phyloP scores from a whole-genome alignment of 305 asterid species.

The Rubia occidens region DNA sequence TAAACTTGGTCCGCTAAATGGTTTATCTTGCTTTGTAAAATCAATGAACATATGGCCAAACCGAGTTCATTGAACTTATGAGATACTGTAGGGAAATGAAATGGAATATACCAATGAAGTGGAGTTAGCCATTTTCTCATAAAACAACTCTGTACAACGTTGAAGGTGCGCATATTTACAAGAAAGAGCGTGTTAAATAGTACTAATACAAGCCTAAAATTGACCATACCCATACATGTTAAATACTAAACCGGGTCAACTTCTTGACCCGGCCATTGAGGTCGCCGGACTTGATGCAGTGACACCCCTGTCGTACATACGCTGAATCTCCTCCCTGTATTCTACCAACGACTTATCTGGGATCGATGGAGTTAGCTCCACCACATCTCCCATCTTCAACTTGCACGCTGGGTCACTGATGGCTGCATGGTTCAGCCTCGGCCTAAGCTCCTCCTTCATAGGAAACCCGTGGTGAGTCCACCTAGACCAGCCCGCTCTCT shows the following conservation, averaged over 20 bases:
- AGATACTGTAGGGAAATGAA: no score
- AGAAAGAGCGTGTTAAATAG: neutral
- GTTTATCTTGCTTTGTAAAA: neutral
- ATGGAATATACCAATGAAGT: neutral
- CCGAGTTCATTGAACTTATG: no score
- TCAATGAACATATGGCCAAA: neutral
- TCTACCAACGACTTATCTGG: slow-evolving; percentile 66
- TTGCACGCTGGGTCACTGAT: slow-evolving; percentile 61
- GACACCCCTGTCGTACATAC: slow-evolving; percentile 69
- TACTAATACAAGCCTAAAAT: neutral
- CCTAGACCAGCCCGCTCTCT: slow-evolving; percentile 45
- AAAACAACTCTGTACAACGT: slow-evolving; percentile 14
- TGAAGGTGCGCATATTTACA: slow-evolving; percentile 12
- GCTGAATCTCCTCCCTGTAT: slow-evolving; percentile 81
- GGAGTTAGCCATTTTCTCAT: neutral
- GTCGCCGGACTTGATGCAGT: slow-evolving; percentile 25
- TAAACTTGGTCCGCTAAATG: neutral
- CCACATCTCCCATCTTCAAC: slow-evolving; percentile 89
- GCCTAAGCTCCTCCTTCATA: slow-evolving; percentile 74
- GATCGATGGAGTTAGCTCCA: slow-evolving; percentile 81
- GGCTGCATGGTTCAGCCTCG: slow-evolving; percentile 58
- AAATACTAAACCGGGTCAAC: slow-evolving; percentile 28
- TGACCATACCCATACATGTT: neutral
- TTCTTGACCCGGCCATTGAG: slow-evolving; percentile 41
- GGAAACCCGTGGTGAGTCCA: slow-evolving; percentile 58